These are phyloP conservation scores for Suillus weaverae DNA, from an alignment of 768 basidiomycete species.

Conservation along the genomic window DNA sequence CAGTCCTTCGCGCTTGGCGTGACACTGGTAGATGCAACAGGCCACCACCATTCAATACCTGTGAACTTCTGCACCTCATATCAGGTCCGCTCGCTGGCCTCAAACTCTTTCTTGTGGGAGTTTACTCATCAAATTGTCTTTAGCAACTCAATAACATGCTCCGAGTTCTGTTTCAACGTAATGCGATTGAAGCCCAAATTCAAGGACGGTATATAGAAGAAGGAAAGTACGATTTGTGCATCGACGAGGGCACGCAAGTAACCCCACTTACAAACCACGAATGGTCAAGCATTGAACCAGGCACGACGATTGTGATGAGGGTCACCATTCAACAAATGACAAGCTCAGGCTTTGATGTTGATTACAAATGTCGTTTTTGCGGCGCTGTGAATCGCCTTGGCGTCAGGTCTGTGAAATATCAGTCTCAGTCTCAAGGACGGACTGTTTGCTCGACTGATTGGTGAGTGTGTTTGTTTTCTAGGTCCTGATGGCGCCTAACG, in stretches of 20 bases:
- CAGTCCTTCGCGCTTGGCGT: not conserved
- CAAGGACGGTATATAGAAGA: constrained; percentile 22
- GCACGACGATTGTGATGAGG: constrained; percentile 27
- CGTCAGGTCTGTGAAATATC: constrained; percentile 5
- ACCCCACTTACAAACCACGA: constrained; percentile 22
- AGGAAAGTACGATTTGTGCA: constrained; percentile 25
- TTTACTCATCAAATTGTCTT: not conserved
- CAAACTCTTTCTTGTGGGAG: not conserved
- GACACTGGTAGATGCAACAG: constrained; percentile 2
- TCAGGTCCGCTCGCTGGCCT: constrained; percentile 14
- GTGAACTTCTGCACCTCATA: constrained; percentile 27
- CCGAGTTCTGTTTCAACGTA: constrained; percentile 15
- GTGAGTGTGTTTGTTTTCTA: constrained; percentile 11
- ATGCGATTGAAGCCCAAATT: constrained; percentile 18
- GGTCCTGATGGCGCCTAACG: constrained; percentile 7
- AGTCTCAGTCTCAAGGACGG: not conserved
- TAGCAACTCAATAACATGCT: constrained; percentile 27
- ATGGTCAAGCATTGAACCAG: constrained; percentile 26
- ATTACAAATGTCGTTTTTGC: constrained; percentile 23
- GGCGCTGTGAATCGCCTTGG: not conserved
- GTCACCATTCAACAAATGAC: constrained; percentile 20
- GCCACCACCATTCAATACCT: constrained; percentile 20
- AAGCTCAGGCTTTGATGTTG: not conserved
- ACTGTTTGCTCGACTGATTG: constrained; percentile 26
- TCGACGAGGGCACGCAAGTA: constrained; percentile 24